Conservation (phyloP, 768 basidiomycete genomes). For the Leccinum subtestaceum region DNA sequence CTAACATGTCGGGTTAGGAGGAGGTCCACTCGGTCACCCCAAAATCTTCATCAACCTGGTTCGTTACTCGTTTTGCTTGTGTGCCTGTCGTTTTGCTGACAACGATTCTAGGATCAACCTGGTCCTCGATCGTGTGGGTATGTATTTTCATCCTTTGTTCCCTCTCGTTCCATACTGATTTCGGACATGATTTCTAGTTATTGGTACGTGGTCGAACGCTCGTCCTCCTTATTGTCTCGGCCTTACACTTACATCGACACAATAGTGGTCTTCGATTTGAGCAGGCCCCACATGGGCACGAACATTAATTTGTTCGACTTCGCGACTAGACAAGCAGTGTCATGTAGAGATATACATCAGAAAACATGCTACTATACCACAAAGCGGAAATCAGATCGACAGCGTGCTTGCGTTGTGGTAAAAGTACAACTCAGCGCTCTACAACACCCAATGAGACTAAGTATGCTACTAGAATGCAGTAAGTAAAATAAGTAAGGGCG, state of each 20-base stretch:
- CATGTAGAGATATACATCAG: conserved; percentile 14
- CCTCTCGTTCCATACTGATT: conserved; percentile 5
- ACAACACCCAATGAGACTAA: conserved; percentile 28
- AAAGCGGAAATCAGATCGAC: conserved; percentile 9
- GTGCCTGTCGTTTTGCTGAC: conserved; percentile 3
- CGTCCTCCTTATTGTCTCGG: neutral
- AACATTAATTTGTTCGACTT: conserved; percentile 23
- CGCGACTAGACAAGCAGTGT: neutral
- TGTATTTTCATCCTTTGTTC: conserved; percentile 32
- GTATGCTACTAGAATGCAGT: conserved; percentile 34
- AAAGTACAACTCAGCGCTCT: conserved; percentile 33
- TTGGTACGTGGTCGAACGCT: conserved; percentile 38
- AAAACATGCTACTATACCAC: conserved; percentile 8
- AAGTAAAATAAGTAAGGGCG: conserved; percentile 29
- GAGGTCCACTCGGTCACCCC: conserved; percentile 93
- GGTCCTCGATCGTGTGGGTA: conserved; percentile 89
- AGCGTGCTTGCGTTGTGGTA: conserved; percentile 22
- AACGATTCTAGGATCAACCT: conserved; percentile 67
- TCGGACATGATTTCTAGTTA: conserved; percentile 36
- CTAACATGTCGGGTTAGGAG: conserved; percentile 52
- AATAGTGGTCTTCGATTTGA: conserved; percentile 86
- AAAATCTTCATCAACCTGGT: conserved; percentile 96
- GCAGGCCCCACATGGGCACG: conserved; percentile 70
- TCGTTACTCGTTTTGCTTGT: conserved; percentile 28
- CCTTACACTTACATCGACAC: neutral